phyloP scores from a whole-genome alignment of 352 stramenopile genomes.

The Globisporangium echinulatum region DNA sequence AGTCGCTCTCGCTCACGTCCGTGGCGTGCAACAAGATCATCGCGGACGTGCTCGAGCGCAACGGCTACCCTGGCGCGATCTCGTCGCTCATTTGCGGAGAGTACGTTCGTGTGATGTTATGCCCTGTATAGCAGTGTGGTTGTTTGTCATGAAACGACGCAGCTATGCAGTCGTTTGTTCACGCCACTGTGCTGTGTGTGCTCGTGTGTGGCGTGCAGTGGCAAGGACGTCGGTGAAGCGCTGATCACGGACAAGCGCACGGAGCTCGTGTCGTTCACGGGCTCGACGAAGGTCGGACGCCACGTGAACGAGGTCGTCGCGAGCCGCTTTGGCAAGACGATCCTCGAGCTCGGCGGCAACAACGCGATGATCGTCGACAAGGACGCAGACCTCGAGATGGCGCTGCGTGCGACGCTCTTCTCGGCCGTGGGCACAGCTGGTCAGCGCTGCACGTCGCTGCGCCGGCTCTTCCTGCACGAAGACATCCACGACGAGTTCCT shows the following conservation, averaged over 20 bases:
- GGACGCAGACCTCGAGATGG: slow-evolving; percentile 88
- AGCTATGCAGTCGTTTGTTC: too few relatives aligned
- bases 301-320: slow-evolving; percentile 86
- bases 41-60: slow-evolving; percentile 81
- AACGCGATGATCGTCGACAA: slow-evolving; percentile 93
- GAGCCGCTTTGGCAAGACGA: slow-evolving; percentile 87
- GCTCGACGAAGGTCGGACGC: slow-evolving; percentile 82
- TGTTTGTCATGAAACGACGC: too few relatives aligned
- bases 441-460: slow-evolving; percentile 90
- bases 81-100: slow-evolving; percentile 78
- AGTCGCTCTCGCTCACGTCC: slow-evolving; percentile 85
- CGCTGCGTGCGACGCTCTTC: slow-evolving; percentile 85
- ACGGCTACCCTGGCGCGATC: slow-evolving; percentile 77
- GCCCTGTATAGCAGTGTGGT: background rate
- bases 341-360: slow-evolving; percentile 90
- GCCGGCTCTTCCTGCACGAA: slow-evolving; percentile 88
- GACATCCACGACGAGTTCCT: slow-evolving; percentile 89
- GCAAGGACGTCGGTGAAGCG: slow-evolving; percentile 78
- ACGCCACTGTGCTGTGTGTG: background rate
- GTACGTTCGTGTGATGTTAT: slow-evolving; percentile 6
- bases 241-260: slow-evolving; percentile 83
- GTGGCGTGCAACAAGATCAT: slow-evolving; percentile 91
- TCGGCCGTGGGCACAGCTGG: slow-evolving; percentile 89
- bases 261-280: slow-evolving; percentile 89
- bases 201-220: slow-evolving; percentile 17